A percentile compares a stretch with the other conserved stretches of the same genome.
phyloP scores from a whole-genome alignment of 2,329 filamentous ascomycete genomes.

The Stachybotrys echinatus region DNA sequence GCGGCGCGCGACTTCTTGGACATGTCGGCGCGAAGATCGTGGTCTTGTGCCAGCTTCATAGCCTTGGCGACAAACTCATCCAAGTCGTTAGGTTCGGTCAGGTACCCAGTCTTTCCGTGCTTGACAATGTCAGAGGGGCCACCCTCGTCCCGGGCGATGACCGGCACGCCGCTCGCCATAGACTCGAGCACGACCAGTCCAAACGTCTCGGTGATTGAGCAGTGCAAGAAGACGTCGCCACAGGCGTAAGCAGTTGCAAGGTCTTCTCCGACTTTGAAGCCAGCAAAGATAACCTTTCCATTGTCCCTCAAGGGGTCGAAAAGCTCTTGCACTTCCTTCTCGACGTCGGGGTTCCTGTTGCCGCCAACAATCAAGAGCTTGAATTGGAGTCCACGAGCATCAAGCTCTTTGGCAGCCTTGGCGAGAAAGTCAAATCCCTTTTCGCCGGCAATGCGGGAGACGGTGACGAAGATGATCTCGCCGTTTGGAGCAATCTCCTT shows the following conservation, averaged over 20 bases:
- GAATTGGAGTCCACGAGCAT: constrained; percentile 50
- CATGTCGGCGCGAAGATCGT: constrained; percentile 38
- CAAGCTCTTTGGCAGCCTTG: constrained; percentile 47
- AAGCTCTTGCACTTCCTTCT: constrained; percentile 53
- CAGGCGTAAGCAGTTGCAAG: constrained; percentile 64
- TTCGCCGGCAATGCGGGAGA: constrained; percentile 63
- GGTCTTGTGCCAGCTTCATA: constrained; percentile 41
- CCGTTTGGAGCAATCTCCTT: constrained; percentile 52
- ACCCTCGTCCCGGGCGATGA: constrained; percentile 64
- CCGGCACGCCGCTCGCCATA: constrained; percentile 66
- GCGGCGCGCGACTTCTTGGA: constrained; percentile 42
- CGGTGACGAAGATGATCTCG: constrained; percentile 60
- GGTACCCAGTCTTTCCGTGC: constrained; percentile 54
- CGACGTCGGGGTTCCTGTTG: constrained; percentile 59
- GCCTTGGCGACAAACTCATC: constrained; percentile 52
- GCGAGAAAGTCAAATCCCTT: constrained; percentile 68
- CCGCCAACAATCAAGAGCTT: constrained; percentile 64
- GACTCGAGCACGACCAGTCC: constrained; percentile 65
- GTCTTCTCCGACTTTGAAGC: constrained; percentile 55
- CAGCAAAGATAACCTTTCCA: constrained; percentile 59
- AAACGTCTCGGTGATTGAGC: constrained; percentile 67
- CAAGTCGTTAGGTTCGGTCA: constrained; percentile 55
- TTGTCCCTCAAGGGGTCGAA: constrained; percentile 44
- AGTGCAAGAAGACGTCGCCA: constrained; percentile 66
- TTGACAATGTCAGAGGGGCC: constrained; percentile 63